Percentiles rank a stretch among this genome's conserved stretches.
Conservation (phyloP, 2,329 filamentous ascomycete genomes). For the Fusarium sp. region DNA sequence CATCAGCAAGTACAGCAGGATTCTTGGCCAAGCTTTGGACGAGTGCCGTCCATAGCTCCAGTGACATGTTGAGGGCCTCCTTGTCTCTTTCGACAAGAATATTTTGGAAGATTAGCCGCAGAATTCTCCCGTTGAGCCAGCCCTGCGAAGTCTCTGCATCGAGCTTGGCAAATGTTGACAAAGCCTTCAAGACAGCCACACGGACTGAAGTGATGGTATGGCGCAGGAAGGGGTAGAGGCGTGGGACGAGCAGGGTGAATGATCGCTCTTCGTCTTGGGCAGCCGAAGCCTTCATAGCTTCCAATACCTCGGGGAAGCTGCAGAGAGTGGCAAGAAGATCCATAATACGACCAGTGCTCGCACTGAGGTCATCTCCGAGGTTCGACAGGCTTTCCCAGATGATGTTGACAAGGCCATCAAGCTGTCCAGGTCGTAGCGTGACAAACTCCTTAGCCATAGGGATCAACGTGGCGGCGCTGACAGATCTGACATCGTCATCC, state of each 20-base stretch:
- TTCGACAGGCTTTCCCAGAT: constrained; percentile 98
- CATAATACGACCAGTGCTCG: constrained; percentile 98
- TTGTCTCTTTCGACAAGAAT: constrained; percentile 92
- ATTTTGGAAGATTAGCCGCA: constrained; percentile 94
- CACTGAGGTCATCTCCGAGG: constrained; percentile 95
- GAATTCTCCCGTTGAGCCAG: constrained; percentile 91
- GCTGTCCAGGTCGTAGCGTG: constrained; percentile 78
- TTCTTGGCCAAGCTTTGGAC: constrained; percentile 75
- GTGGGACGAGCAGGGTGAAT: constrained; percentile 90
- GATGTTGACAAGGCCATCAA: constrained; percentile 88
- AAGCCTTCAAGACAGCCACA: constrained; percentile 89
- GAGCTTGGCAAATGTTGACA: constrained; percentile 92
- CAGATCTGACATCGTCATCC: constrained; percentile 95
- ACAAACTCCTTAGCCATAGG: constrained; percentile 97
- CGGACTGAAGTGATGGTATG: constrained; percentile 98
- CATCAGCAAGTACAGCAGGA: constrained; percentile 72
- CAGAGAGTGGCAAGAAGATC: constrained; percentile 95
- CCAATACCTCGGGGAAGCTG: constrained; percentile 90
- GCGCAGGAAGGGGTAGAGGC: constrained; percentile 93
- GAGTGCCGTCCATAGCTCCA: constrained; percentile 87
- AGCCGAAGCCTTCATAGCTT: constrained; percentile 93
- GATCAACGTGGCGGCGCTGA: constrained; percentile 96
- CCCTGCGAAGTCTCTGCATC: constrained; percentile 82
- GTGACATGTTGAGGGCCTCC: constrained; percentile 81
- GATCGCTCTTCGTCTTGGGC: constrained; percentile 85